Base-by-base conservation (phyloP, 2,329 filamentous ascomycete genomes). In the Hypoxylon sp. region DNA sequence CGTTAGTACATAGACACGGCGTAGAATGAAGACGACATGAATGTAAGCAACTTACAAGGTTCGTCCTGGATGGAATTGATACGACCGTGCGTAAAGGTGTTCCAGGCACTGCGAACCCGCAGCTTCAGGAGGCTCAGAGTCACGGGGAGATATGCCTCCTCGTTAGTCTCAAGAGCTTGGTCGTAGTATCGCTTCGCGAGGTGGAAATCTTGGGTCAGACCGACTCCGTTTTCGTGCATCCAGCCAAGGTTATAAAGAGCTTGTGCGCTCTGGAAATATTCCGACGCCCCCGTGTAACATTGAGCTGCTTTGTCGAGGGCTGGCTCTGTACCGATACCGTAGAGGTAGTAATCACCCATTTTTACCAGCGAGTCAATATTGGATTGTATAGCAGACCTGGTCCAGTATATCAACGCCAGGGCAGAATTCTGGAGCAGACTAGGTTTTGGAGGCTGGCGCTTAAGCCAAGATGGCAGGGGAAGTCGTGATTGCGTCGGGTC, bases 161-260 rank as follows among this genome's bases (percentile, higher is more conserved):
- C 87, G 75, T 97, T 99, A 0, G 95, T 94, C 76, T 94, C 93
- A 31, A 98, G 83, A 0, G 96, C 95, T 67, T 96, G 87, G 75
- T 99, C 96, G 77, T 99, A 99, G 81, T 94, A 97, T 59, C 96
- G 87, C 81, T 99, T 99, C 1, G 97, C 96, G 63, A 99, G 89
- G 77, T 99, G 96, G 79, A 97, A 99, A 78, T 99, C 96, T 78
- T 99, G 96, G 60, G 92, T 91, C 19, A 98, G 88, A 1, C 94
- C 94, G 54, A 98, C 86, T 6, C 96, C 96, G 76, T 98, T 98
- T 81, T 99, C 96, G 77, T 99, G 94, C 95, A 99, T 98, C 96
- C 96, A 99, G 4, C 96, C 97, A 13, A 99, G 85, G 75, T 99
- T 98, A 88, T 94, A 99, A 63, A 98, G 89, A 13, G 97, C 96